phyloP scores from a whole-genome alignment of 2,329 filamentous ascomycete species.

The Hymenotorrendiella dingleyae region DNA sequence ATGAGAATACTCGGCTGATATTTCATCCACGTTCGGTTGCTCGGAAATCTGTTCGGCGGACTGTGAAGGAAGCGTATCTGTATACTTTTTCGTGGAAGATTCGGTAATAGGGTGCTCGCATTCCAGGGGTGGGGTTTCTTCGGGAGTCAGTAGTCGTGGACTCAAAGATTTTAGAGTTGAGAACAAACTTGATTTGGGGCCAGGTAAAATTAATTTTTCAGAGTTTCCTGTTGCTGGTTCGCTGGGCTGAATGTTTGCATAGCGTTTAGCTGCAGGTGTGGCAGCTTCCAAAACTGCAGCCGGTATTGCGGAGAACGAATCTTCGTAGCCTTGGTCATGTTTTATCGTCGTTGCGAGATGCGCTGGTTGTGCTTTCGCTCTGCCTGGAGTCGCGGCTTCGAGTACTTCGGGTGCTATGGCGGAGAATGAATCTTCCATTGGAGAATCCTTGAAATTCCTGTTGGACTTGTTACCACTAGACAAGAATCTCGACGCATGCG shows the following conservation, averaged over 20 bases:
- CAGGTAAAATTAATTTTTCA: conserved; percentile 7
- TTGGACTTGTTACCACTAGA: too few relatives aligned
- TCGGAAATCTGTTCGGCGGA: not conserved
- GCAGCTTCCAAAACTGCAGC: conserved; percentile 11
- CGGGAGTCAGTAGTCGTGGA: conserved; percentile 24
- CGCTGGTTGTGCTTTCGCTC: conserved; percentile 1
- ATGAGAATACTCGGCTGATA: conserved; percentile 18
- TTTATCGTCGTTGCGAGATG: conserved; percentile 2
- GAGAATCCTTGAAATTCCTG: not conserved
- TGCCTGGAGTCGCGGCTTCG: conserved; percentile 18
- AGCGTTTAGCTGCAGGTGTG: conserved; percentile 13
- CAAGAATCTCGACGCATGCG: conserved; percentile 12
- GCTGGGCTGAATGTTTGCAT: conserved; percentile 6
- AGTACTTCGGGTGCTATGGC: conserved; percentile 15
- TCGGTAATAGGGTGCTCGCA: not conserved
- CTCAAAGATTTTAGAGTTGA: conserved; percentile 6
- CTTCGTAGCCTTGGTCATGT: conserved; percentile 15
- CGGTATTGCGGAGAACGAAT: conserved; percentile 23
- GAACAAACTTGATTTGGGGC: conserved; percentile 2
- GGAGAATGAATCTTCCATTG: conserved; percentile 17
- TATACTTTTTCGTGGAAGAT: too few relatives aligned
- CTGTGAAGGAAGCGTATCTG: not conserved
- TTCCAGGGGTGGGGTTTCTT: conserved; percentile 28
- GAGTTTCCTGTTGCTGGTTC: not conserved
- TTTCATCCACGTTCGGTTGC: conserved; percentile 9